Evolutionary conservation across 2,329 filamentous ascomycete species (phyloP).

Genomic region (Fusarium siculi): DNA sequence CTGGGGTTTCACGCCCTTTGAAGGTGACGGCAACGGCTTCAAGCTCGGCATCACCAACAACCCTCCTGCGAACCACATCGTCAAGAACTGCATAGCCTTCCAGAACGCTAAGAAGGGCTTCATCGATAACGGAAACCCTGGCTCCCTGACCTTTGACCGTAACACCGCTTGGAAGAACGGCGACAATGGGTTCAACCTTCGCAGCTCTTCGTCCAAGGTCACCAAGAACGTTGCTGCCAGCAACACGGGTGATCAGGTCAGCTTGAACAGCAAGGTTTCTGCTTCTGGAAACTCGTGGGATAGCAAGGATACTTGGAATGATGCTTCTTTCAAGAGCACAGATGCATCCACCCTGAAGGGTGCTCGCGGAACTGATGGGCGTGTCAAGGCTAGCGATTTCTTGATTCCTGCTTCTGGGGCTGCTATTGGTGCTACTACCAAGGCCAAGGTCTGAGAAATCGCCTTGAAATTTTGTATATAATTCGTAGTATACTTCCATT

Average conservation of each 20-base stretch:
- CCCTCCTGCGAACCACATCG: constrained; percentile 54
- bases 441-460: not conserved
- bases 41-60: constrained; percentile 55
- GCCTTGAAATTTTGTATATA: not conserved
- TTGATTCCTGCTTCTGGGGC: constrained; percentile 51
- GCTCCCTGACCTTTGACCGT: constrained; percentile 51
- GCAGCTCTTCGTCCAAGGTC: constrained; percentile 47
- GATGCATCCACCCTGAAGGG: constrained; percentile 50
- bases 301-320: constrained; percentile 49
- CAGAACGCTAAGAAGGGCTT: constrained; percentile 57
- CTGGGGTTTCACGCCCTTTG: constrained; percentile 56
- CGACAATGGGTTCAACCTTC: constrained; percentile 42
- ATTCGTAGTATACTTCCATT: not conserved
- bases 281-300: constrained; percentile 57
- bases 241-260: constrained; percentile 23
- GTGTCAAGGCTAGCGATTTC: constrained; percentile 55
- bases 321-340: constrained; percentile 53
- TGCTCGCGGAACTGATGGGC: constrained; percentile 51
- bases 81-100: constrained; percentile 59
- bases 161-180: constrained; percentile 60
- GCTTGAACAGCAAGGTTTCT: constrained; percentile 23
- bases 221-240: constrained; percentile 53
- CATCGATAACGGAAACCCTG: constrained; percentile 58
- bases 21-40: constrained; percentile 61
- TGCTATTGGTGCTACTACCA: constrained; percentile 40